Percentiles rank a stretch among this genome's conserved stretches.
Evolutionary conservation across 23 red algal genomes (phyloP).

Genomic region (Gracilaria domingensis): DNA sequence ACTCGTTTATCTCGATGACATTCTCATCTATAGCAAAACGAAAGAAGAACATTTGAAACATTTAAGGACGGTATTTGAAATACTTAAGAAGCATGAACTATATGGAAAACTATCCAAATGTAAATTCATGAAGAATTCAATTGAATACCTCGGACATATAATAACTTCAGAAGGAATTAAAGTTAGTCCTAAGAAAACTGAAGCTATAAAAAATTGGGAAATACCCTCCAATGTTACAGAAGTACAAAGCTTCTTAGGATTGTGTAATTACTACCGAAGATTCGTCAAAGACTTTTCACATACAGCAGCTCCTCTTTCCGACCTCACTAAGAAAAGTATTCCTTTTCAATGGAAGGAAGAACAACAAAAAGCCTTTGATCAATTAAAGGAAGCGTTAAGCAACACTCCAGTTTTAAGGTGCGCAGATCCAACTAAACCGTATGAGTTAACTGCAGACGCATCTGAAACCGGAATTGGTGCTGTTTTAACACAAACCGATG

Average conservation of each 20-base stretch:
- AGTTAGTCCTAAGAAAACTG: conserved; percentile 41
- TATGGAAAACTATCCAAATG: conserved; percentile 36
- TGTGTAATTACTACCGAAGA: conserved; percentile 55
- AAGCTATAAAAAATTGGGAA: conserved; percentile 39
- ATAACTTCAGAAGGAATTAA: conserved; percentile 31
- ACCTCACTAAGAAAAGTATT: conserved; percentile 34
- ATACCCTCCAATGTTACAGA: conserved; percentile 21
- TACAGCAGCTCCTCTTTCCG: conserved; percentile 14
- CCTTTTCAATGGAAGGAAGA: neutral
- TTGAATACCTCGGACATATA: conserved; percentile 64
- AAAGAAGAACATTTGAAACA: conserved; percentile 44
- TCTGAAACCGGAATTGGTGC: conserved; percentile 33
- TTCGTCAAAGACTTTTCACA: conserved; percentile 46
- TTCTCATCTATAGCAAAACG: conserved; percentile 58
- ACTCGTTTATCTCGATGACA: conserved; percentile 50
- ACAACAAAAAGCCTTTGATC: neutral
- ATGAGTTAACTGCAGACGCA: conserved; percentile 33
- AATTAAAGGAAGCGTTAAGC: conserved; percentile 11
- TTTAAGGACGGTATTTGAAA: conserved; percentile 12
- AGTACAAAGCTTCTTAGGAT: conserved; percentile 49
- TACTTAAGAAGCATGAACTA: conserved; percentile 37
- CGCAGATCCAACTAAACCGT: conserved; percentile 23
- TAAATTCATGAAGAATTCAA: conserved; percentile 17
- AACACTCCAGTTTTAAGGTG: conserved; percentile 27
- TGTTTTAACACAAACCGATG: conserved; percentile 46